Evolutionary conservation across 73 alveolate species (phyloP), one percentile per base, ranked within the genome.

Genomic region (Diophrys appendiculata): DNA sequence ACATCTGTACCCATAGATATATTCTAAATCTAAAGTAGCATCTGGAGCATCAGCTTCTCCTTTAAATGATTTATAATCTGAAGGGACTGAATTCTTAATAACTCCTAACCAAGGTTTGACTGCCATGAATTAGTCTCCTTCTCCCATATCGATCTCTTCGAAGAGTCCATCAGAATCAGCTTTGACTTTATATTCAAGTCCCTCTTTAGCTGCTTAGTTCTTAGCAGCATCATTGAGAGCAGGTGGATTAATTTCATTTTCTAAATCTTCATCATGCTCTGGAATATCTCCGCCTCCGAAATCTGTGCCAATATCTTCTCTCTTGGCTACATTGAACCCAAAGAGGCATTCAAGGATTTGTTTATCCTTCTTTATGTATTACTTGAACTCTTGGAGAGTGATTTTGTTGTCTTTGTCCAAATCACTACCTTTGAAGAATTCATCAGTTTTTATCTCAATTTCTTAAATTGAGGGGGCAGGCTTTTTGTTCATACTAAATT

Each of bases 1-100:
- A 80, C 99, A 97, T 86, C 99, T 87, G 91, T 97, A 97, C 30
- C 99, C 99, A 90, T 96, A 95, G 52, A 97, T 92, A 89, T 94
- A 95, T 78, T 97, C 99, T 74, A 97, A 87, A 60, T 96, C 95
- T 70, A 96, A 69, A 60, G 84, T 87, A 0, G 99, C 99, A 86
- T 97, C 96, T 2, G 99, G 99, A 8, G 98, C 94, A 11, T 82
- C 90, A 23, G 95, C 97, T 65, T 97, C 99, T 68, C 88, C 95
- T 80, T 91, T 90, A 0, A 91, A 87, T 65, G 92, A 93, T 75
- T 84, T 86, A 88, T 95, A 95, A 65, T 71, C 54, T 0, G 95
- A 68, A 34, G 99, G 99, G 31, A 87, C 86, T 23, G 95, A 80
- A 65, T 87, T 86, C 68, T 88, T 79, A 28, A 95, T 94, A 52